Evolutionary conservation across 805 yeast genomes (phyloP), one percentile per base, ranked within the genome.

Genomic region (Suhomyces prunicola): DNA sequence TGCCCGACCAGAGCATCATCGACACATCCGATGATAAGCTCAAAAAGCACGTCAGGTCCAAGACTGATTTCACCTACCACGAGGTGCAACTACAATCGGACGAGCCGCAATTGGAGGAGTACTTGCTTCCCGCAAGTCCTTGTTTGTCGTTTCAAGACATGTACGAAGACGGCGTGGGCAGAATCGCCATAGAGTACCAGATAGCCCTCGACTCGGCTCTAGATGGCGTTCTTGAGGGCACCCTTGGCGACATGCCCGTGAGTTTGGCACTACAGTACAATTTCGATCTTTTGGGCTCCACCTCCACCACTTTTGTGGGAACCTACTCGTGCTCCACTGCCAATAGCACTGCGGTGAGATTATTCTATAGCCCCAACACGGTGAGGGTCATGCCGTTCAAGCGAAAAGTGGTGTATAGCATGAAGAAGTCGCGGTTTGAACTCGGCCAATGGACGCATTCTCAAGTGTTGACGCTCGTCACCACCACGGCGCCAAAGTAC

Each of bases 291-390:
- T 26, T 40, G 33, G 26, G 57, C 51, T 13, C 24, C 56, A 17
- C 42, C 7, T 39, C 42, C 6, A 39, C 42, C n/a, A 39, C 42
- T 5, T 55, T 55, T 40, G n/a, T 56, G 2, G 63, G 60, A 10
- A 47, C 54, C 7, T 56, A 63, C 44, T 23, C 58, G 12, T 67
- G 71, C 50, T 42, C 48, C 22, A 50, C 63, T 5, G 40, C 44
- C n/a, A 49, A 55, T 8, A 62, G 65, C 9, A 44, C 31, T 13
- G 49, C 56, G 1, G 57, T 60, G 7, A 46, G 67, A 39, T 46
- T 63, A 40, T 63, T 63, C 47, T 63, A 60, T 47, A 53, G 49
- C 27, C 54, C 60, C 5, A 49, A 50, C 7, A 48, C 60, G 19
- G 42, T 54, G n/a, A 54, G 50, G 13, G 51, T 51, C 13, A 50